Conservation (phyloP, 148 eudicot species). For the Oxyria digyna region DNA sequence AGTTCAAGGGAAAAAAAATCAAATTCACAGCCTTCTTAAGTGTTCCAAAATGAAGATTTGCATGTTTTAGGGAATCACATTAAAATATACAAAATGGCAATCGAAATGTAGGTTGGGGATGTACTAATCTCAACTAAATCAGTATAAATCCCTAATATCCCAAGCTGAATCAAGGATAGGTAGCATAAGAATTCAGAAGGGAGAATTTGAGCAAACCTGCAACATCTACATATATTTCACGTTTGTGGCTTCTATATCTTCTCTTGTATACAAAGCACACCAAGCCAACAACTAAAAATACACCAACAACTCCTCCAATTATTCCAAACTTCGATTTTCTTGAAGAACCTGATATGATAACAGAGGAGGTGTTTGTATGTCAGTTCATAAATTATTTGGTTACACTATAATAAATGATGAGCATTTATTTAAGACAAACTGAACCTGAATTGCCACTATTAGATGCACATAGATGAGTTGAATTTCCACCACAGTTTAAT, state of each 20-base stretch:
- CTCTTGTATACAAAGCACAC: conserved; percentile 45
- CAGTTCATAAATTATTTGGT: background rate
- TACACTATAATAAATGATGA: background rate
- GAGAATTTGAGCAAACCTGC: conserved; percentile 38
- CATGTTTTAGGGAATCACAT: background rate
- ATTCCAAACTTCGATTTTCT: conserved; percentile 47
- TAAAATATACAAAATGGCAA: too few species aligned
- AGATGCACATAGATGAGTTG: conserved; percentile 45
- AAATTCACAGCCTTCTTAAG: background rate
- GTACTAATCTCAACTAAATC: too few species aligned
- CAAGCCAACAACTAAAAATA: conserved; percentile 46
- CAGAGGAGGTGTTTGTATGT: conserved; percentile 4
- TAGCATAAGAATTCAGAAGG: background rate
- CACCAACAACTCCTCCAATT: conserved; percentile 41
- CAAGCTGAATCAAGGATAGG: background rate
- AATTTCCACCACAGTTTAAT: conserved; percentile 58
- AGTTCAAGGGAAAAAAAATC: background rate
- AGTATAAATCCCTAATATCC: too few species aligned
- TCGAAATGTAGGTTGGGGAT: too few species aligned
- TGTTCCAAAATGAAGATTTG: background rate
- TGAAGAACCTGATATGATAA: conserved; percentile 50
- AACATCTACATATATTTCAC: conserved; percentile 87
- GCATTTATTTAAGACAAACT: background rate
- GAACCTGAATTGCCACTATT: conserved; percentile 28
- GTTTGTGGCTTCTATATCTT: conserved; percentile 42